A percentile compares a stretch with the other conserved stretches of the same genome.
These are phyloP conservation scores for Tubosaeta brunneosetosa DNA, from an alignment of 768 basidiomycete genomes.

Conservation along the genomic window DNA sequence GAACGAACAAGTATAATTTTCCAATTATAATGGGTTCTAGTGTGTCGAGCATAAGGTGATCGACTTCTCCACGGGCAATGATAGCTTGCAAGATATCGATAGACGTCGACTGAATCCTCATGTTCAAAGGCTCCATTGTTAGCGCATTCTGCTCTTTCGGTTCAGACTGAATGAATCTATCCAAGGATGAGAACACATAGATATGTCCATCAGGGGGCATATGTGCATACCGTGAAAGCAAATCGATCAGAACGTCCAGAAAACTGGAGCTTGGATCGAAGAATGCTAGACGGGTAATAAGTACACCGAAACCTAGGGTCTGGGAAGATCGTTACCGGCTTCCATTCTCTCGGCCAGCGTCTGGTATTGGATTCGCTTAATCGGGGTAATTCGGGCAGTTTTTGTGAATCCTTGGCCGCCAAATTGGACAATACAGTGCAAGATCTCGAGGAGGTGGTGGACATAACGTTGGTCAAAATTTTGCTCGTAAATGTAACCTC, in stretches of 20 bases:
- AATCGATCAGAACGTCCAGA: constrained; percentile 68
- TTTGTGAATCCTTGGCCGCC: constrained; percentile 88
- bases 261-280: constrained; percentile 60
- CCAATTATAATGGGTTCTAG: constrained; percentile 69
- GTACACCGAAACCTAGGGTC: background rate
- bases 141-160: constrained; percentile 45
- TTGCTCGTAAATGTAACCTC: constrained; percentile 63
- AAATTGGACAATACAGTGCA: constrained; percentile 75
- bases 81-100: constrained; percentile 82
- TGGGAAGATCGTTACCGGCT: constrained; percentile 39
- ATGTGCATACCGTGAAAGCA: constrained; percentile 70
- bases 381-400: constrained; percentile 56
- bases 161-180: constrained; percentile 76
- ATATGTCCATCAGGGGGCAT: constrained; percentile 8
- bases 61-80: constrained; percentile 76
- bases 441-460: constrained; percentile 69
- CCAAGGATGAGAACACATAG: constrained; percentile 2
- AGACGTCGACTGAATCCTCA: constrained; percentile 63
- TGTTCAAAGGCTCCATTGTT: constrained; percentile 60
- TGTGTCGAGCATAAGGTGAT: constrained; percentile 50
- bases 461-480: constrained; percentile 74
- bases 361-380: constrained; percentile 62
- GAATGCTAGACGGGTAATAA: constrained; percentile 19
- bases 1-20: constrained; percentile 72
- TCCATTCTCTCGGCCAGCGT: constrained; percentile 61